Evolutionary conservation across 805 yeast species (phyloP).

Genomic region (Monosporozyma yasuniensis): DNA sequence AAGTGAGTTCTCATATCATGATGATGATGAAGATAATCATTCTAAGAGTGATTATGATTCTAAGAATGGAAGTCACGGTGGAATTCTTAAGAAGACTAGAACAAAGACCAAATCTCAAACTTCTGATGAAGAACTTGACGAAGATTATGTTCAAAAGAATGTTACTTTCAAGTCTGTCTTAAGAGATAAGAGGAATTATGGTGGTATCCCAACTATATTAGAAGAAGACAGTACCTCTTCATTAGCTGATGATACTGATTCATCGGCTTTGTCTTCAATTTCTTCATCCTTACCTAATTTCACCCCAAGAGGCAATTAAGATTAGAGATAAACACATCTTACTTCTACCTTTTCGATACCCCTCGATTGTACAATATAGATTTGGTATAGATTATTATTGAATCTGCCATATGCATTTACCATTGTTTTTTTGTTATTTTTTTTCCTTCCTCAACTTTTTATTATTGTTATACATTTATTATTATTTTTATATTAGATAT

Average conservation of each 20-base stretch:
- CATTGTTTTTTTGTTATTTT: neutral
- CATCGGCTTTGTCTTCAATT: slow-evolving; percentile 9
- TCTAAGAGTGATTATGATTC: slow-evolving; percentile 5
- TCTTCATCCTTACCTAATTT: slow-evolving; percentile 11
- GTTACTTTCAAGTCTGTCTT: slow-evolving; percentile 27
- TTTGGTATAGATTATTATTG: neutral
- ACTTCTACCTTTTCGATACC: neutral
- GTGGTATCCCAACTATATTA: slow-evolving; percentile 26
- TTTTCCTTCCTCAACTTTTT: neutral
- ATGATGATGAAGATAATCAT: slow-evolving; percentile 12
- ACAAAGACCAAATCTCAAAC: slow-evolving; percentile 11
- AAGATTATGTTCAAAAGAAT: slow-evolving; percentile 15
- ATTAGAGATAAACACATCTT: no score
- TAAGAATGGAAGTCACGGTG: slow-evolving; percentile 4
- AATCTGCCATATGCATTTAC: neutral
- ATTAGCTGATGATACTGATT: slow-evolving; percentile 13
- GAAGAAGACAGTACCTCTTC: slow-evolving; percentile 25
- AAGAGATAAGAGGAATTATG: slow-evolving; percentile 16
- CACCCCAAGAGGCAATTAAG: slow-evolving; percentile 1
- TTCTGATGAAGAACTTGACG: slow-evolving; percentile 9
- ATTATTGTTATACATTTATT: neutral
- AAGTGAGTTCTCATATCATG: slow-evolving; percentile 23
- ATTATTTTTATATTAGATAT: neutral
- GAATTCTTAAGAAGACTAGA: slow-evolving; percentile 7
- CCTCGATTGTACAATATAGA: neutral